Base-by-base conservation (phyloP, 768 basidiomycete genomes). In the Suillus tomentosus region DNA sequence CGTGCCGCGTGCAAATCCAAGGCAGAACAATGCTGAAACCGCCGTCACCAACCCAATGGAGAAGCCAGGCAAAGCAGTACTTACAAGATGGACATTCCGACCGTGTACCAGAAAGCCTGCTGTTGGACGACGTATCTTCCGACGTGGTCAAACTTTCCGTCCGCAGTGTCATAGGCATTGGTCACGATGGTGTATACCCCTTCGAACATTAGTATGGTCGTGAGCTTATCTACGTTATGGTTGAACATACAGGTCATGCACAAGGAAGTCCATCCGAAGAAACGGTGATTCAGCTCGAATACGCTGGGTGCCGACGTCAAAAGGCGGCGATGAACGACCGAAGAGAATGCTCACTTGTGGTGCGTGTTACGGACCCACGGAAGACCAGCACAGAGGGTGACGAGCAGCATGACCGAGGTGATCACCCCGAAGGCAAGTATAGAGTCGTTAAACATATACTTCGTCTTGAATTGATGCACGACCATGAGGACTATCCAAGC, bases 331-430 rank as follows among this genome's bases (percentile, higher is more conserved):
- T 19, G 17, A 45, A 17, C 43, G 15, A 27, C 54, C 65, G 43
- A 3, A 57, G 42, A 39, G 8, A 22, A 10, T 65, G 74, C 85
- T 69, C 73, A 91, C 90, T 92, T 92, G 80, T 92, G 91, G 67
- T 91, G 88, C 14, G 84, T 86, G 69, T 92, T 92, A 67, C 91
- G 82, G 53, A 93, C 84, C 89, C 90, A 91, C 36, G 91, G 91
- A 71, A 92, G 83, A 14, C 89, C 91, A 50, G 88, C 85, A 50
- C 83, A 71, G 48, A 88, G 81, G 48, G 85, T 87, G 64, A 89
- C 73, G 64, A 86, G 78, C 47, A 92, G 80, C 5, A 81, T 75
- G 8, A 89, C 64, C 66, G 83, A 80, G 9, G 87, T 87, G 42
- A 89, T 68, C 42, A 88, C 79, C 31, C 90, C 90, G 67, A 87